Evolutionary conservation across 305 asterid species (phyloP).

Genomic region (Fraxinus platypoda): DNA sequence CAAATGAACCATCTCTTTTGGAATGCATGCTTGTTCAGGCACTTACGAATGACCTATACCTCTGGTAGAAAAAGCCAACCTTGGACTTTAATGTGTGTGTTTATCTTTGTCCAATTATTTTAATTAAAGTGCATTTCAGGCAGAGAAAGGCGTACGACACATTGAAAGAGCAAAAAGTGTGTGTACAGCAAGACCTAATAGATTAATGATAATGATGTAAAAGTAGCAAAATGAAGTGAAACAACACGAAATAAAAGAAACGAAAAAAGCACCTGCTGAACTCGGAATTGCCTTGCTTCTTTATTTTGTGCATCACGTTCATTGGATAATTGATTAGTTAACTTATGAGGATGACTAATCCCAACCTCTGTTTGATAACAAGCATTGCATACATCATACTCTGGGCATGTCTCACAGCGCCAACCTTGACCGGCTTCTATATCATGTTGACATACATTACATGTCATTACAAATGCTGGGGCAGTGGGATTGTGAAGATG

Average conservation of each 20-base stretch:
- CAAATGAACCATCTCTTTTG: background rate
- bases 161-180: conserved; percentile 4
- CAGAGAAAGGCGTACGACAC: background rate
- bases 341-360: conserved; percentile 84
- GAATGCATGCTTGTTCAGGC: conserved; percentile 10
- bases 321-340: conserved; percentile 83
- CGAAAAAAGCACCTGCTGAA: conserved; percentile 63
- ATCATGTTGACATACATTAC: conserved; percentile 75
- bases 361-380: conserved; percentile 88
- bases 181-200: background rate
- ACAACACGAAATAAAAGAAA: conserved; percentile 13
- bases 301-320: conserved; percentile 93
- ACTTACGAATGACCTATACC: background rate
- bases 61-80: background rate
- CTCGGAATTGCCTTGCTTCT: conserved; percentile 90
- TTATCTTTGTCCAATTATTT: background rate
- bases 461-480: conserved; percentile 89
- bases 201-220: background rate
- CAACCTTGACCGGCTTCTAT: conserved; percentile 98
- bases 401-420: conserved; percentile 98
- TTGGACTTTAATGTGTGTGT: background rate
- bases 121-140: background rate
- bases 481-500: conserved; percentile 99
- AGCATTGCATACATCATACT: conserved; percentile 83
- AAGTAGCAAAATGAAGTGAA: background rate